Evolutionary conservation across 2,329 filamentous ascomycete genomes (phyloP), one percentile per base, ranked within the genome.

Genomic region (Aspergillus chevalieri): DNA sequence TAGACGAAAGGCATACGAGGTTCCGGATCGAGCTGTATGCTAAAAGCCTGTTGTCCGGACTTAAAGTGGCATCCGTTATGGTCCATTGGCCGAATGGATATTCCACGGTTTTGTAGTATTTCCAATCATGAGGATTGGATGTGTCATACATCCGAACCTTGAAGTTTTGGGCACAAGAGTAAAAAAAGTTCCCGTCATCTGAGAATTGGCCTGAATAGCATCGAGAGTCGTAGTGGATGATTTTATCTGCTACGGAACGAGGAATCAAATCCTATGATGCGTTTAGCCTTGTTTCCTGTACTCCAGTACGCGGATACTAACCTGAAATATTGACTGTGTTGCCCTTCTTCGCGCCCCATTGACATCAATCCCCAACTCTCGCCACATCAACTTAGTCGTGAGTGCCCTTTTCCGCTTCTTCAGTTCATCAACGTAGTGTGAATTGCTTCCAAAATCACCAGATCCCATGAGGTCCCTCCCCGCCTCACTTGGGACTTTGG

Each of bases 191-290:
- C 22, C 93, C 93, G 60, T 98, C 93, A 56, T 94, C 88, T 0
- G 89, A 95, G 66, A 97, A 98, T 65, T 97, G 92, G 1, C 93
- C 93, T 3, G 89, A 95, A 64, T 97, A 97, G 47, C 93, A 91
- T 38, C 89, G 84, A 4, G 85, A 80, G 48, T 91, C 82, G 65
- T 91, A 94, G 61, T 95, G 87, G 53, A 97, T 85, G 53, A 95
- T 87, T 62, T 87, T 87, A 64, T 97, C 92, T 0, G 89, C 85
- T 21, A 80, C 80, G 0, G 84, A 86, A 2, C 80, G 79, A 0
- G 93, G 92, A 51, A 96, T 83, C 74, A 95, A 78, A 26, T 79
- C 79, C 80, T 93, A 64, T 15, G 22, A 28, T 43, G 54, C 24
- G 30, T 30, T 26, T 26, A 39, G 22, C 33, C 12, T 22, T 21